These are phyloP conservation scores for Penicillium canescens DNA, from an alignment of 495 filamentous ascomycete species.

Conservation along the genomic window DNA sequence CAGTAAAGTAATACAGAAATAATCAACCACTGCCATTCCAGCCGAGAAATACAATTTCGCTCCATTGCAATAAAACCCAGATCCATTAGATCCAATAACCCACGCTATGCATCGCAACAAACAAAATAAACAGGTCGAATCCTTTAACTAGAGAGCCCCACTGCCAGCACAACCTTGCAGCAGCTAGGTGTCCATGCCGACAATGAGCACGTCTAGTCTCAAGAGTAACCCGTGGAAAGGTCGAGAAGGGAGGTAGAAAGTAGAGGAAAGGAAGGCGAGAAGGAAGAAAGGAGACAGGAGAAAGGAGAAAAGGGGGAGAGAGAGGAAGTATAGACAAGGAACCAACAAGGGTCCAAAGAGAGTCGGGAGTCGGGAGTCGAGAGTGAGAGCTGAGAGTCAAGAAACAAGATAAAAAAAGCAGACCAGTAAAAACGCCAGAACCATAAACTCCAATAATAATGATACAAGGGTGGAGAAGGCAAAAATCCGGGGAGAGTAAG, in stretches of 20 bases:
- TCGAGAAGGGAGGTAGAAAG: constrained; percentile 2
- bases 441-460: constrained; percentile 19
- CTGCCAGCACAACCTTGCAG: constrained; percentile 7
- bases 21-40: constrained; percentile 4
- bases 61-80: constrained; percentile 18
- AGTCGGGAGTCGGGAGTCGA: not conserved
- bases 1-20: not conserved
- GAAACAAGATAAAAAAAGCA: constrained; percentile 2
- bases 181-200: constrained; percentile 10
- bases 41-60: constrained; percentile 16
- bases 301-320: not conserved
- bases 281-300: not conserved
- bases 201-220: not conserved
- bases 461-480: constrained; percentile 17
- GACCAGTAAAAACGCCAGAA: constrained; percentile 1
- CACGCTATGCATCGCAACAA: constrained; percentile 33
- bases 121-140: constrained; percentile 17
- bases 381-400: not conserved
- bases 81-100: constrained; percentile 15
- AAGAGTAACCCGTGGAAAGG: constrained; percentile 1
- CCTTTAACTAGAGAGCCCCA: constrained; percentile 1
- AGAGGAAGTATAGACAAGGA: not conserved
- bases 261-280: not conserved
- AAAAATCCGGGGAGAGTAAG: constrained; percentile 24
- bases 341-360: constrained; percentile 4